Evolutionary conservation across 2,329 filamentous ascomycete species (phyloP).

Genomic region (Colletotrichum echinochloae): DNA sequence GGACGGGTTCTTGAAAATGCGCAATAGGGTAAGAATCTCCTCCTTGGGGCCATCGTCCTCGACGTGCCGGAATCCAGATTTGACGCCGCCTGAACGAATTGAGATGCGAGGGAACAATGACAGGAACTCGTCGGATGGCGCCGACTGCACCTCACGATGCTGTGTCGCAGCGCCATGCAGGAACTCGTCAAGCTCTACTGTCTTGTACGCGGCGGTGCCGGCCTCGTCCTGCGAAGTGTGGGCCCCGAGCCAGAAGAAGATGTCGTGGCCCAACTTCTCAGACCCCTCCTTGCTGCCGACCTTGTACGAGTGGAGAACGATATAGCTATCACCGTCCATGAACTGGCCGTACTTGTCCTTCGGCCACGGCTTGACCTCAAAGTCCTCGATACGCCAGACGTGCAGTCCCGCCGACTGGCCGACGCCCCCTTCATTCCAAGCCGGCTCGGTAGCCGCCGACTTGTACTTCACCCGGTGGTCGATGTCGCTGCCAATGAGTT

Average conservation of each 20-base stretch:
- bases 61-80: slow-evolving; percentile 73
- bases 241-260: slow-evolving; percentile 77
- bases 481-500: slow-evolving; percentile 71
- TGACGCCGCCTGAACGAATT: slow-evolving; percentile 71
- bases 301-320: slow-evolving; percentile 71
- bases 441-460: slow-evolving; percentile 73
- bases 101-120: slow-evolving; percentile 69
- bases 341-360: slow-evolving; percentile 68
- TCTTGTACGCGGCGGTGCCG: slow-evolving; percentile 77
- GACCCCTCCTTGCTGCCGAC: slow-evolving; percentile 57
- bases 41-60: slow-evolving; percentile 57
- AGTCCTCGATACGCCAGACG: slow-evolving; percentile 76
- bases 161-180: slow-evolving; percentile 71
- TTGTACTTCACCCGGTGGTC: slow-evolving; percentile 77
- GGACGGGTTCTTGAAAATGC: slow-evolving; percentile 71
- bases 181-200: slow-evolving; percentile 77
- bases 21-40: slow-evolving; percentile 65
- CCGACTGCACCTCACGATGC: slow-evolving; percentile 72
- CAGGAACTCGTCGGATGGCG: slow-evolving; percentile 70
- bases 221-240: slow-evolving; percentile 77
- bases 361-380: slow-evolving; percentile 73
- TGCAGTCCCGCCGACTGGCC: slow-evolving; percentile 66
- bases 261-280: slow-evolving; percentile 68
- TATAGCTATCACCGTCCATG: slow-evolving; percentile 76
- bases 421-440: slow-evolving; percentile 71